A percentile compares a stretch with the other conserved stretches of the same genome.
Evolutionary conservation across 768 basidiomycete genomes (phyloP).

Genomic region (Suillus discolor): DNA sequence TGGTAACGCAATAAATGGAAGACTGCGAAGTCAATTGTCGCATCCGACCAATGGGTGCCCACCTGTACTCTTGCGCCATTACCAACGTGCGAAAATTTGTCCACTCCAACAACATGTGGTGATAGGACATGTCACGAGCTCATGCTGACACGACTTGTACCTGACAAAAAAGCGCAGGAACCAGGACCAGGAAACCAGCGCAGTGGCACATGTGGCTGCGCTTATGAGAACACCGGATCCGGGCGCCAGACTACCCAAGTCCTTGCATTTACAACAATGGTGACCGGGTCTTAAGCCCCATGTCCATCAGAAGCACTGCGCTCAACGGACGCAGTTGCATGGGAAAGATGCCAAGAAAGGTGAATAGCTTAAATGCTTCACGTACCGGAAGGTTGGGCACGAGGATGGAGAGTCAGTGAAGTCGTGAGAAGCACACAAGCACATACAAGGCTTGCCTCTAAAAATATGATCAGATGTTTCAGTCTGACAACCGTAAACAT

Average conservation of each 20-base stretch:
- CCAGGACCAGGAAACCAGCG: background rate
- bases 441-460: background rate
- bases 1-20: background rate
- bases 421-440: background rate
- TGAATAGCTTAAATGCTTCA: too few relatives aligned
- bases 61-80: background rate
- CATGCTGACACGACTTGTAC: background rate
- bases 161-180: background rate
- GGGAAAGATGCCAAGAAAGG: background rate
- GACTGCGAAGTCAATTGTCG: background rate
- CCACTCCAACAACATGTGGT: background rate
- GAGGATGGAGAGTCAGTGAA: background rate
- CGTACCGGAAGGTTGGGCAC: background rate
- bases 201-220: background rate
- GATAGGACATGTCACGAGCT: background rate
- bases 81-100: slow-evolving; percentile 1
- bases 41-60: background rate
- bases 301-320: background rate
- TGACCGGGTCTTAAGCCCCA: background rate
- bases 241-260: background rate
- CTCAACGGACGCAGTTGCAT: background rate
- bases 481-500: background rate
- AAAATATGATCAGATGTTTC: background rate
- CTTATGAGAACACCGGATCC: background rate
- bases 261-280: background rate